A percentile compares a stretch with the other conserved stretches of the same genome.
Evolutionary conservation across 305 asterid species (phyloP).

Genomic region (Ilex paraguariensis): DNA sequence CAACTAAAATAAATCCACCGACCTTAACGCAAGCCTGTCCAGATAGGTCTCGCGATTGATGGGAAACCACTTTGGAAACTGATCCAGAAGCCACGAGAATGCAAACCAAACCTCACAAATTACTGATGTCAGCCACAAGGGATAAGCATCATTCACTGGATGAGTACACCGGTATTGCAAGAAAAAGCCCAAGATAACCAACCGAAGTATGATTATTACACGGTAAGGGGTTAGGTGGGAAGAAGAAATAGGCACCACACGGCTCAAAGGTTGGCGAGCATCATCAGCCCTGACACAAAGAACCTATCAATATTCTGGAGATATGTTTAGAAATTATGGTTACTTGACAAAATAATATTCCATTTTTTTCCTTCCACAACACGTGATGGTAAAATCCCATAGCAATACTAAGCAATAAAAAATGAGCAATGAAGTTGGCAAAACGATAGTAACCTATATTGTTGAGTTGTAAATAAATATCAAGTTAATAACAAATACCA

Average conservation of each 20-base stretch:
- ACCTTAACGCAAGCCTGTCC: conserved; percentile 12
- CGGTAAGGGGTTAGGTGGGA: conserved; percentile 37
- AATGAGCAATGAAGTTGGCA: too few relatives aligned
- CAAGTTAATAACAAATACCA: too few relatives aligned
- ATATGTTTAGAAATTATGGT: too few relatives aligned
- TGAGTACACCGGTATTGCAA: conserved; percentile 11
- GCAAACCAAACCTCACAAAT: conserved; percentile 18
- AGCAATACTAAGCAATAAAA: too few relatives aligned
- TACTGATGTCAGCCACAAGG: conserved; percentile 10
- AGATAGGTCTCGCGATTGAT: conserved; percentile 12
- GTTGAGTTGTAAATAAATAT: too few relatives aligned
- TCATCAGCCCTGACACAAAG: conserved; percentile 39
- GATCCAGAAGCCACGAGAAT: conserved; percentile 11
- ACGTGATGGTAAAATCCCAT: too few relatives aligned
- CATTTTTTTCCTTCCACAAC: too few relatives aligned
- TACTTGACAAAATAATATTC: too few relatives aligned
- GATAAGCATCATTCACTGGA: conserved; percentile 14
- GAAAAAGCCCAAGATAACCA: conserved; percentile 13
- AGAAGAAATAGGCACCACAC: conserved; percentile 38
- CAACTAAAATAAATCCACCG: not conserved
- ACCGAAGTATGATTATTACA: conserved; percentile 11
- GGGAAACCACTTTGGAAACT: conserved; percentile 13
- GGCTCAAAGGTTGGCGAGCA: conserved; percentile 48
- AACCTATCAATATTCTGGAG: conserved; percentile 17
- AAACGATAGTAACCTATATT: too few relatives aligned